These are phyloP conservation scores for Quercus gilva DNA, from an alignment of 306 rosid species.

Conservation along the genomic window DNA sequence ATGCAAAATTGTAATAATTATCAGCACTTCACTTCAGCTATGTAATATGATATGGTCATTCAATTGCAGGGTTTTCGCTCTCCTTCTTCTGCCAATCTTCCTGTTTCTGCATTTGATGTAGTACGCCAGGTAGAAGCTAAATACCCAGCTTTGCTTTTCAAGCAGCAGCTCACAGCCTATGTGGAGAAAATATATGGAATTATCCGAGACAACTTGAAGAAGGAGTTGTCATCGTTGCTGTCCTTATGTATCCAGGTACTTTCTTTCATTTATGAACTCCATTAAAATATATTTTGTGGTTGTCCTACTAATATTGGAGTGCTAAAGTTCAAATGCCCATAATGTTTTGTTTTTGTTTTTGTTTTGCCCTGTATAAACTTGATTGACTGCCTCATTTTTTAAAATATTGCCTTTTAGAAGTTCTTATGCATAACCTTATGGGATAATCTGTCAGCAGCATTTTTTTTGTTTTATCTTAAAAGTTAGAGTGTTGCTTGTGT, in stretches of 20 bases:
- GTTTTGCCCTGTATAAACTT: not conserved
- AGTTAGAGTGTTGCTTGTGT: conserved; percentile 14
- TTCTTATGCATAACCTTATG: conserved; percentile 14
- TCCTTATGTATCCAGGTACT: conserved; percentile 91
- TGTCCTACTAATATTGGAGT: conserved; percentile 18
- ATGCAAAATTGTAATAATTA: not conserved
- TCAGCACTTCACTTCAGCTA: not conserved
- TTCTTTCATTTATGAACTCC: conserved; percentile 15
- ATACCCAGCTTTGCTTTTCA: conserved; percentile 97
- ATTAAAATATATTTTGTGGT: not conserved
- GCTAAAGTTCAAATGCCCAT: not conserved
- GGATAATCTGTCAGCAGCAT: conserved; percentile 8
- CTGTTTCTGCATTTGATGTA: conserved; percentile 57
- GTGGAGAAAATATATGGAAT: conserved; percentile 99
- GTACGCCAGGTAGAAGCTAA: conserved; percentile 94
- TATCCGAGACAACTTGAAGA: conserved; percentile 94
- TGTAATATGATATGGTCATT: conserved; percentile 20
- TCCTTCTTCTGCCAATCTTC: conserved; percentile 81
- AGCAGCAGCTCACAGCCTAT: conserved; percentile 99
- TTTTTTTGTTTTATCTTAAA: not conserved
- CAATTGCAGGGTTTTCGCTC: conserved; percentile 88
- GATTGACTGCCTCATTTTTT: not conserved
- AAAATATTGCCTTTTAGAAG: not conserved
- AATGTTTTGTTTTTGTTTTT: not conserved
- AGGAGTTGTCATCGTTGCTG: conserved; percentile 72